Percentiles rank a stretch among this genome's conserved stretches.
Evolutionary conservation across 257 asterid species (phyloP).

Genomic region (Leptodermis oblonga): DNA sequence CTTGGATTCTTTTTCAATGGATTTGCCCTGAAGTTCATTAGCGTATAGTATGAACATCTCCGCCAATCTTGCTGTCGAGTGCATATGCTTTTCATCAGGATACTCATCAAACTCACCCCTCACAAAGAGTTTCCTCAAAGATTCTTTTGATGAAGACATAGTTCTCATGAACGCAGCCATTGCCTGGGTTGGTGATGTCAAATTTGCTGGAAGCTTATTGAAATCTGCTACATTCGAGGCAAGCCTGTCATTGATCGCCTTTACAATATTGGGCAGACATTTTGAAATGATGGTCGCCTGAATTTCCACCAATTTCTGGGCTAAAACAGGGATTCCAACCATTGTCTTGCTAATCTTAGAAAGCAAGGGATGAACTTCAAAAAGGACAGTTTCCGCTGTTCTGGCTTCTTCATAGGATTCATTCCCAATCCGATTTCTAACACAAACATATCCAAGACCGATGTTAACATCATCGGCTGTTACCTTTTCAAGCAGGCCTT

Average conservation of each 20-base stretch:
- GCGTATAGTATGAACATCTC: constrained; percentile 6
- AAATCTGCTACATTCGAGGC: not conserved
- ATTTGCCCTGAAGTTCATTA: not conserved
- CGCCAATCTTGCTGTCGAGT: constrained; percentile 3
- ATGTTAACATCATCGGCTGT: constrained; percentile 9
- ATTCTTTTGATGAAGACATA: constrained; percentile 8
- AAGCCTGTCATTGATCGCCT: not conserved
- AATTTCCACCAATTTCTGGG: constrained; percentile 17
- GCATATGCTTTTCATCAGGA: constrained; percentile 14
- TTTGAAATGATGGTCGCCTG: constrained; percentile 14
- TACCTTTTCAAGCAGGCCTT: constrained; percentile 18
- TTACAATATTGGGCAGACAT: constrained; percentile 4
- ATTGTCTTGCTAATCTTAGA: constrained; percentile 5
- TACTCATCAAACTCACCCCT: constrained; percentile 18
- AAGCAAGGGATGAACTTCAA: constrained; percentile 1
- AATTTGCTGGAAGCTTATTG: constrained; percentile 5
- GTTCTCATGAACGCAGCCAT: constrained; percentile 8
- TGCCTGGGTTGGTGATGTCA: constrained; percentile 6
- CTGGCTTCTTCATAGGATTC: constrained; percentile 17
- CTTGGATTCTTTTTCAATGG: not conserved
- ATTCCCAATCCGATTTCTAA: constrained; percentile 15
- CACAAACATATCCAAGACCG: constrained; percentile 19
- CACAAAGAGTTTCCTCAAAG: constrained; percentile 12
- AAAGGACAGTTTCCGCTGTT: not conserved
- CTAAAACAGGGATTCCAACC: constrained; percentile 18